Evolutionary conservation across 169 alveolate species (phyloP).

Genomic region (Eimeria tenella): DNA sequence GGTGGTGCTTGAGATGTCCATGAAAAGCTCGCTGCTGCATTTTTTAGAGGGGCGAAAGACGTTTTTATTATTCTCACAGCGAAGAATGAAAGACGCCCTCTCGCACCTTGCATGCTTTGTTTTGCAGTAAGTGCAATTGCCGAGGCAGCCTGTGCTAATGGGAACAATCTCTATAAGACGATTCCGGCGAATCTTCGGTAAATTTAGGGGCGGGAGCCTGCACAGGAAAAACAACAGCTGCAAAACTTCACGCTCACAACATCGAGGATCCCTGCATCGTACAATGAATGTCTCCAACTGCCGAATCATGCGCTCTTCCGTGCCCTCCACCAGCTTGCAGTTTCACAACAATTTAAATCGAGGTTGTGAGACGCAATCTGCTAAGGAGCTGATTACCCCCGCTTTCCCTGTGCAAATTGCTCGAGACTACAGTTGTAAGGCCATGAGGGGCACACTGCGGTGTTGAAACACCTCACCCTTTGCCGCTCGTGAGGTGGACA

Average conservation of each 20-base stretch:
- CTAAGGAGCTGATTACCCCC: background rate
- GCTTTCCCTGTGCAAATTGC: background rate
- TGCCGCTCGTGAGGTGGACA: conserved; percentile 89
- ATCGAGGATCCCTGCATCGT: too few relatives aligned
- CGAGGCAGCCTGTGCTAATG: conserved; percentile 98
- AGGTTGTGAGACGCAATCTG: background rate
- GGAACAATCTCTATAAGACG: conserved; percentile 96
- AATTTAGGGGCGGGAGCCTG: conserved; percentile 94
- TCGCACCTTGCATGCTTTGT: conserved; percentile 95
- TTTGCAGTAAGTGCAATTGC: conserved; percentile 99
- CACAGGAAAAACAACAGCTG: too few relatives aligned
- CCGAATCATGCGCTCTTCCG: too few relatives aligned
- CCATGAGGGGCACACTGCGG: background rate
- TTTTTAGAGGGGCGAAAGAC: too few relatives aligned
- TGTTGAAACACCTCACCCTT: conserved; percentile 44
- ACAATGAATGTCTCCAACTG: too few relatives aligned
- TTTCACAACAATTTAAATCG: background rate
- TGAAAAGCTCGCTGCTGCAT: too few relatives aligned
- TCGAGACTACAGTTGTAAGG: background rate
- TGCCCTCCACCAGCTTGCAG: too few relatives aligned
- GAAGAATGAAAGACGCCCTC: background rate
- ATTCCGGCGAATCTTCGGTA: conserved; percentile 99
- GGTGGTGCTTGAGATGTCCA: too few relatives aligned
- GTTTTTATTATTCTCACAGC: background rate
- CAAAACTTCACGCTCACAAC: too few relatives aligned